Conservation (phyloP, 164 flowering plant genomes). For the Euptelea pleiosperma region DNA sequence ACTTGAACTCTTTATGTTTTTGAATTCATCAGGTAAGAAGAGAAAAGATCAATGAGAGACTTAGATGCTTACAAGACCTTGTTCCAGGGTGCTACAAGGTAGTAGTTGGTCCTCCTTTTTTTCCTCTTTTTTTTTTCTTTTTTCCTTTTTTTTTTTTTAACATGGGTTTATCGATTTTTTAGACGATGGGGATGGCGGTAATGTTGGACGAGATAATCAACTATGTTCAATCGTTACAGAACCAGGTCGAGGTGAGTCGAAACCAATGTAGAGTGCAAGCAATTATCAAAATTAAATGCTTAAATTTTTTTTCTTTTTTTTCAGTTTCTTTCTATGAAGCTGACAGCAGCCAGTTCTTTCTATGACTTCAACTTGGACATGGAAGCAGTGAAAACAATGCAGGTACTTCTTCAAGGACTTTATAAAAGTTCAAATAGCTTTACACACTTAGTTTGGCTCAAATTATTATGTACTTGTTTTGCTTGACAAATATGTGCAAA, state of each 20-base stretch:
- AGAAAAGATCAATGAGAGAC: constrained; percentile 64
- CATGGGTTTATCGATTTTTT: constrained; percentile 7
- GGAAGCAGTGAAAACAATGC: constrained; percentile 31
- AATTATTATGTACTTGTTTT: too few relatives aligned
- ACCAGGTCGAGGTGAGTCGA: constrained; percentile 53
- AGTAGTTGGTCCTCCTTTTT: neutral
- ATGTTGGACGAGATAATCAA: constrained; percentile 65
- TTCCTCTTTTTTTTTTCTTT: neutral
- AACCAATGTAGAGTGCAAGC: too few relatives aligned
- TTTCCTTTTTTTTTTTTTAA: neutral
- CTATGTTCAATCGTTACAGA: constrained; percentile 55
- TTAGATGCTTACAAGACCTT: constrained; percentile 52
- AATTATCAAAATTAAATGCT: too few relatives aligned
- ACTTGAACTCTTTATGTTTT: constrained; percentile 1
- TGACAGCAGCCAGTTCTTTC: constrained; percentile 57
- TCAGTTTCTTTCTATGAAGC: constrained; percentile 69
- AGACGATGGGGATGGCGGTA: constrained; percentile 84
- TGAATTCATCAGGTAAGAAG: constrained; percentile 41
- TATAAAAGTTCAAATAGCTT: too few relatives aligned
- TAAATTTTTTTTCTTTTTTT: neutral
- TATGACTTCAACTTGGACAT: constrained; percentile 50
- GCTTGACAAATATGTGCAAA: too few relatives aligned
- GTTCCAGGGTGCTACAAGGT: constrained; percentile 79
- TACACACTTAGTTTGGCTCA: too few relatives aligned
- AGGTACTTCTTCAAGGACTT: constrained; percentile 27